Evolutionary conservation across 2,329 filamentous ascomycete genomes (phyloP).

Genomic region (Aspergillus transmontanensis): DNA sequence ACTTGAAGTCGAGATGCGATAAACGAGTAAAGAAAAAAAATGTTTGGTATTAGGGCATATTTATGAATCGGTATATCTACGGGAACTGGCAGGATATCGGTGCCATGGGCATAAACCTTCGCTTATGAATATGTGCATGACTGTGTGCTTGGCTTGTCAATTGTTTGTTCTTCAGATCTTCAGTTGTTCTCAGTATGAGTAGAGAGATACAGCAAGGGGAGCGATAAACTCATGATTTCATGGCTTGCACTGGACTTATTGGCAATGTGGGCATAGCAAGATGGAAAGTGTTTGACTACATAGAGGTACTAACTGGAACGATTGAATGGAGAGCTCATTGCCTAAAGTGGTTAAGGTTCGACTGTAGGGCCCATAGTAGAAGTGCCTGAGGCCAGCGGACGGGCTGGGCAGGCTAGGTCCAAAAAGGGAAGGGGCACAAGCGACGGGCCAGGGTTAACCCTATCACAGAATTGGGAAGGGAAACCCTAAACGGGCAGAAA

Average conservation of each 20-base stretch:
- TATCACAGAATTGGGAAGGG: slow-evolving; percentile 36
- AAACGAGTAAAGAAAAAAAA: slow-evolving; percentile 1
- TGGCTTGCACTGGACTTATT: not conserved
- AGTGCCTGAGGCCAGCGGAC: not conserved
- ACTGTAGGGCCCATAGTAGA: not conserved
- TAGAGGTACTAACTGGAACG: too few relatives aligned
- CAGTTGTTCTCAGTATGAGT: not conserved
- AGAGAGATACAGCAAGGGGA: not conserved
- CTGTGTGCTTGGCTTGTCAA: not conserved
- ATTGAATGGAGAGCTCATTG: not conserved
- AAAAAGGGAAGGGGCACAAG: slow-evolving; percentile 26
- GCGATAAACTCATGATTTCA: not conserved
- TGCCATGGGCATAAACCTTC: not conserved
- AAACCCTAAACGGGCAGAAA: slow-evolving; percentile 35
- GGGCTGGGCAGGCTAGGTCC: slow-evolving; percentile 9
- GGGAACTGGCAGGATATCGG: not conserved
- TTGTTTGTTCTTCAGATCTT: not conserved
- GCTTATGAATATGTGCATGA: not conserved
- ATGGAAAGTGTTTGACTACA: not conserved
- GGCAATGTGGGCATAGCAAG: not conserved
- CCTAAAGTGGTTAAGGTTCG: not conserved
- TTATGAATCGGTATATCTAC: slow-evolving; percentile 14
- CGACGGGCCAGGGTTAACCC: slow-evolving; percentile 43
- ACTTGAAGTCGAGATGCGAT: slow-evolving; percentile 57
- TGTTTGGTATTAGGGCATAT: not conserved